Conservation (phyloP, 1,284 basidiomycete genomes). For the Cutaneotrichosporon dermatis region DNA sequence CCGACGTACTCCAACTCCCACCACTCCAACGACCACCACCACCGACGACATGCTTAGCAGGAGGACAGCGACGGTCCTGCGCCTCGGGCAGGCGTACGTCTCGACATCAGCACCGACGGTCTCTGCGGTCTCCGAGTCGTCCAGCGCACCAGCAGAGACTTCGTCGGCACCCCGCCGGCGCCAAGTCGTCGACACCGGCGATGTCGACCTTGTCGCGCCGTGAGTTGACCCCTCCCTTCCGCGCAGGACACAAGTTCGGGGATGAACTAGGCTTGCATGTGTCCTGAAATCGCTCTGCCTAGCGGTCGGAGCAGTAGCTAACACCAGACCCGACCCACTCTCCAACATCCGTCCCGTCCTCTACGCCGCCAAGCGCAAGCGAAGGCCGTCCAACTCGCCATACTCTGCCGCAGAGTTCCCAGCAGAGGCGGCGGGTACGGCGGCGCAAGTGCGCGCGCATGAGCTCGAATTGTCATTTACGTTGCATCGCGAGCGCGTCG, state of each 20-base stretch:
- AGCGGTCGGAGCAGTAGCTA: not conserved
- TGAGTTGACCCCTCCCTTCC: conserved; percentile 8
- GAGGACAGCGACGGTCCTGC: not conserved
- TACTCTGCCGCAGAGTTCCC: conserved; percentile 41
- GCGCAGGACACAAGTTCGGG: no score
- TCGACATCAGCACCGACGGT: not conserved
- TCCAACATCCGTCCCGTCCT: conserved; percentile 46
- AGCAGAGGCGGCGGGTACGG: conserved; percentile 6
- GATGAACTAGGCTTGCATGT: no score
- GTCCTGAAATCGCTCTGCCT: no score
- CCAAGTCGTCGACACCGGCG: conserved; percentile 5
- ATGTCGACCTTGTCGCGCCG: conserved; percentile 44
- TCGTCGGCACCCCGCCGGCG: not conserved
- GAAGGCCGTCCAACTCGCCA: conserved; percentile 33
- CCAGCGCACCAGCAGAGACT: no score
- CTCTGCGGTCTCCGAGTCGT: not conserved
- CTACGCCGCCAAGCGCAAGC: conserved; percentile 32
- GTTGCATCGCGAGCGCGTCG: conserved; percentile 39
- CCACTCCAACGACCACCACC: not conserved
- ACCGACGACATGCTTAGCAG: not conserved
- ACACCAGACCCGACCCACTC: conserved; percentile 38
- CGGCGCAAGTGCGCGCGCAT: conserved; percentile 19
- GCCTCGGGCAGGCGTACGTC: not conserved
- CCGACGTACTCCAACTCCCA: not conserved
- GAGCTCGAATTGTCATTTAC: conserved; percentile 41